phyloP scores from a whole-genome alignment of 176 grass and related monocot genomes.

The Leersia perrieri region DNA sequence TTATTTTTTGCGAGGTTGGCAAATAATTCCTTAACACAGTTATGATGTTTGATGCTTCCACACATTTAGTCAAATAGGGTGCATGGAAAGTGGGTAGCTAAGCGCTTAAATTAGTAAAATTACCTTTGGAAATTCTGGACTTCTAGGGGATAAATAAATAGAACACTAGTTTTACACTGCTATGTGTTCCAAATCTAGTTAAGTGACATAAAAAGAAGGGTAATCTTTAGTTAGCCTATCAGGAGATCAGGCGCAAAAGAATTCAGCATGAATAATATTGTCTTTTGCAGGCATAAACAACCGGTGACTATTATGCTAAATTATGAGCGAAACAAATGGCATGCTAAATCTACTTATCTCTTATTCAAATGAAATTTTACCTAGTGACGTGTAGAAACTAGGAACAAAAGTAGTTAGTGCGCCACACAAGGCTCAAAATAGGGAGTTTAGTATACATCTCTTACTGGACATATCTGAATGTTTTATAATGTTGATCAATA shows the following conservation, averaged over 20 bases:
- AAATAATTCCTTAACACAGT: slow-evolving; percentile 14
- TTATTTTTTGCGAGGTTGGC: slow-evolving; percentile 69
- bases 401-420: background rate
- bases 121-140: background rate
- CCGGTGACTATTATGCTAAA: background rate
- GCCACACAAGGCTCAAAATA: background rate
- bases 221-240: background rate
- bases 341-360: background rate
- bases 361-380: background rate
- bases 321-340: background rate
- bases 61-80: slow-evolving; percentile 5
- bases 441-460: background rate
- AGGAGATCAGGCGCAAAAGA: background rate
- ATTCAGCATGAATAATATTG: background rate
- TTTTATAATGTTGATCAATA: background rate
- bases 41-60: slow-evolving; percentile 20
- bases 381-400: background rate
- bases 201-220: background rate
- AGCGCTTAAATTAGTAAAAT: slow-evolving; percentile 24
- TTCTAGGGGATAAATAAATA: background rate
- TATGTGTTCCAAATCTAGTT: slow-evolving; percentile 10
- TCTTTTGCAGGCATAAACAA: background rate
- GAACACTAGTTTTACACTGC: background rate
- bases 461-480: background rate
- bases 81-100: background rate